Base-by-base conservation (phyloP, 306 rosid genomes). In the Cucurbita pepo region DNA sequence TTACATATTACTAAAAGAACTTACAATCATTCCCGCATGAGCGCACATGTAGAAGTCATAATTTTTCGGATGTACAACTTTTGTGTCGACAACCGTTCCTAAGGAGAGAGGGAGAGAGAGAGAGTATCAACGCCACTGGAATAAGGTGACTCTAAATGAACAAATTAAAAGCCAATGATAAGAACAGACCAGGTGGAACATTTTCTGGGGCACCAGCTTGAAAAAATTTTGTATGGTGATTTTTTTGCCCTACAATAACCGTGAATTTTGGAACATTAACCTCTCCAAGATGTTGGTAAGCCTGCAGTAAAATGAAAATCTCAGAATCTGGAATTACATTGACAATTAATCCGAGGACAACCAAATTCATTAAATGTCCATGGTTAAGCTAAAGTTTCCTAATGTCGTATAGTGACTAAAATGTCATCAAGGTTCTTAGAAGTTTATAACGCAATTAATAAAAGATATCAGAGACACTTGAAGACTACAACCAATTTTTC, bases 41-140 rank as follows among this genome's bases (percentile, higher is more conserved):
- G 98, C 80, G 75, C 97, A 93, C 94, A 93, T 78, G 87, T 82
- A 94, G 82, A 94, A 94, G 80, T 90, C 96, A 55, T 81, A 90
- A 75, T 85, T 89, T 77, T 81, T 83, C 14, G 96, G 97, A 84
- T 90, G 97, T 30, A 82, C 88, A 47, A 90, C 82, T 73, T 80
- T 78, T 12, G 89, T 86, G 86, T 94, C 98, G 12, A 94, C 95
- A 19, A 94, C 90, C 10, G 97, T 94, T 69, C 98, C 97, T 89
- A 82, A 38, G 3, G 34, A 79, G 74, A 81, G 64, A 74, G 77
- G 74, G 45, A 82, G 55, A 78, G 73, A 81, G 69, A 73, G 79
- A 75, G 41, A 43, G 16, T 73, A 47, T 67, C 55, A 72, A 14
- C 19, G 64, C 56, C 16, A 71, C 50, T 52, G 55, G 51, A 52